These are phyloP conservation scores for Aethionema arabicum DNA, from an alignment of 345 rosid genomes.

Conservation along the genomic window DNA sequence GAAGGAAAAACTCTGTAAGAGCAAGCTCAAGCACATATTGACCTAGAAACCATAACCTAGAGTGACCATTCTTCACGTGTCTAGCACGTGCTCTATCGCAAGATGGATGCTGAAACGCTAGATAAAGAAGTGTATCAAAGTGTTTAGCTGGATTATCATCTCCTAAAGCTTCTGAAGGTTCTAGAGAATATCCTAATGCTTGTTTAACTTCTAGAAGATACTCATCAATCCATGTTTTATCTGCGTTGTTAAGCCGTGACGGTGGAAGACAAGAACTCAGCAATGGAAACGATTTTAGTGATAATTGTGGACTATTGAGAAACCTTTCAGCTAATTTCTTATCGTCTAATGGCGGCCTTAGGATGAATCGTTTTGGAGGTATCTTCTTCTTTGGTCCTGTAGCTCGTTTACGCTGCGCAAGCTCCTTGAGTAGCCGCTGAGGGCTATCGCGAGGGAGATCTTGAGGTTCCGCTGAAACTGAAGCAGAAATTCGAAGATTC, in stretches of 20 bases:
- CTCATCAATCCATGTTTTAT: constrained; percentile 88
- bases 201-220: constrained; percentile 88
- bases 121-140: constrained; percentile 74
- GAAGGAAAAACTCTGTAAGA: constrained; percentile 72
- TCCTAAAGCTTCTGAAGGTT: constrained; percentile 54
- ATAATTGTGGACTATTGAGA: constrained; percentile 82
- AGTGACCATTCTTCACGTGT: constrained; percentile 83
- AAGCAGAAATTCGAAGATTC: constrained; percentile 44
- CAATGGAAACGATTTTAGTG: constrained; percentile 80
- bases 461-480: constrained; percentile 60
- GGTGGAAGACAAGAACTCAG: constrained; percentile 87
- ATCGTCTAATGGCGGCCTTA: constrained; percentile 86
- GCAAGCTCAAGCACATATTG: constrained; percentile 94
- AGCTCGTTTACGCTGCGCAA: constrained; percentile 69
- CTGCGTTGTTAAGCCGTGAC: constrained; percentile 79
- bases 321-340: constrained; percentile 71
- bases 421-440: constrained; percentile 89
- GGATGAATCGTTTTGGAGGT: constrained; percentile 71
- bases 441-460: constrained; percentile 76
- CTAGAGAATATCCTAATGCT: constrained; percentile 84
- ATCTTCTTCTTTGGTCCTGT: constrained; percentile 62
- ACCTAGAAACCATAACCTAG: constrained; percentile 78
- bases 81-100: constrained; percentile 81
- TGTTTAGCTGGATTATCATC: constrained; percentile 97
- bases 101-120: constrained; percentile 89